Evolutionary conservation across 805 yeast genomes (phyloP).

Genomic region (Nakazawaea ernobii): DNA sequence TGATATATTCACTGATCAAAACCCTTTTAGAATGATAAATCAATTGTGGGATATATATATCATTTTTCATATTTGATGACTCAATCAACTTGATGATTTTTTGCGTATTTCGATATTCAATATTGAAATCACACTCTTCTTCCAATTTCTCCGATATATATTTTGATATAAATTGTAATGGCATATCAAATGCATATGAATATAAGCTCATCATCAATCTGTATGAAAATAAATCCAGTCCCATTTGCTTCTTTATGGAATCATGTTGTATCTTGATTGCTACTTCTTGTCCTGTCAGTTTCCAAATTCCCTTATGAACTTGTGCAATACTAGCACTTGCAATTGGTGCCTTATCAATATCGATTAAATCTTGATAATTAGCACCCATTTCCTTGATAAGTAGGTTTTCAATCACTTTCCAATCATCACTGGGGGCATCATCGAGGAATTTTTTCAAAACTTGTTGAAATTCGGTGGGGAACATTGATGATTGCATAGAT

Average conservation of each 20-base stretch:
- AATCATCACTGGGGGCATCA: slow-evolving; percentile 56
- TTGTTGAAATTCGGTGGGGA: slow-evolving; percentile 60
- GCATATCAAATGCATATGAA: slow-evolving; percentile 57
- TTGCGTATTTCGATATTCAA: slow-evolving; percentile 50
- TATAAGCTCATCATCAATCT: slow-evolving; percentile 44
- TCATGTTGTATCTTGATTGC: slow-evolving; percentile 67
- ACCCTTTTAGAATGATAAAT: slow-evolving; percentile 45
- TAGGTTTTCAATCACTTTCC: slow-evolving; percentile 38
- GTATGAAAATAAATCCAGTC: slow-evolving; percentile 58
- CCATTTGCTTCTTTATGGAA: slow-evolving; percentile 54
- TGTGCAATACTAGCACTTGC: slow-evolving; percentile 78
- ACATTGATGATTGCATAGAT: slow-evolving; percentile 66
- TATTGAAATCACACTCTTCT: slow-evolving; percentile 56
- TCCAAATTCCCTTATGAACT: slow-evolving; percentile 51
- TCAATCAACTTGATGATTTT: slow-evolving; percentile 30
- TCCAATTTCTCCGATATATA: slow-evolving; percentile 53
- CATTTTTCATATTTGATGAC: slow-evolving; percentile 35
- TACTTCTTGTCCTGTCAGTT: slow-evolving; percentile 40
- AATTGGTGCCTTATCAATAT: slow-evolving; percentile 51
- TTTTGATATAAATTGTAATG: slow-evolving; percentile 48
- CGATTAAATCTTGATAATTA: slow-evolving; percentile 25
- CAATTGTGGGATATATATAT: slow-evolving; percentile 51
- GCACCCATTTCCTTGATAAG: slow-evolving; percentile 36
- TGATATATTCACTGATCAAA: slow-evolving; percentile 70
- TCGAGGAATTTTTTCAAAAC: slow-evolving; percentile 57